Evolutionary conservation across 345 rosid species (phyloP), one percentile per base, ranked within the genome.

Genomic region (Mangifera indica): DNA sequence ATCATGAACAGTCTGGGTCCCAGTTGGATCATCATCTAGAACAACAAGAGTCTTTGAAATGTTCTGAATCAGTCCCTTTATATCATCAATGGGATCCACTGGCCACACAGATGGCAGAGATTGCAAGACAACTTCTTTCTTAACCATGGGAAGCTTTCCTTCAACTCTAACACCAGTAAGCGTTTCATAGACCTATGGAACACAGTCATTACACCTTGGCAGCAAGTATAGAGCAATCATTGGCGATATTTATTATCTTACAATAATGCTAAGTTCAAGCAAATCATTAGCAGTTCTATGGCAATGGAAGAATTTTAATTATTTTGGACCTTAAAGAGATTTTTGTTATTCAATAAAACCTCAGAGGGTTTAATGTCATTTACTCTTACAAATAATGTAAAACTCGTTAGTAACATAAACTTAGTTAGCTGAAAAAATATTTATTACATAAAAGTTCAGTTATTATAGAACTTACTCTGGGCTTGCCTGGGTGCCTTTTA

Each of bases 11-110:
- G 98, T 94, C 82, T 94, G 98, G 62, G 98, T 94, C 79, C 98
- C 97, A 34, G 98, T 91, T 74, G 98, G 97, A 80, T 94, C 98
- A 78, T 94, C 98, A 79, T 94, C 98, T 77, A 94, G 90, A 74
- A 94, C 98, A 66, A 91, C 92, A 81, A 94, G 77, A 6, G 93
- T 89, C 78, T 87, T 94, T 25, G 86, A 84, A 73, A 81, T 88
- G 45, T 73, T 87, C 79, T 74, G 81, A 63, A 90, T 90, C 73
- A 94, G 77, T 75, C 67, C 78, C 51, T 65, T 85, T 76, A 90
- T 87, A 74, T 89, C 91, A 74, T 78, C 87, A 73, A 79, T 83
- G 56, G 92, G 95, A 84, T 94, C 93, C 70, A 69, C 53, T 5
- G 90, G 88, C 98, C 98, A 94, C 78, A 90, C 97, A 26, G 90